These are phyloP conservation scores for Ganoderma multipileum DNA, from an alignment of 1,284 basidiomycete genomes.

Conservation along the genomic window DNA sequence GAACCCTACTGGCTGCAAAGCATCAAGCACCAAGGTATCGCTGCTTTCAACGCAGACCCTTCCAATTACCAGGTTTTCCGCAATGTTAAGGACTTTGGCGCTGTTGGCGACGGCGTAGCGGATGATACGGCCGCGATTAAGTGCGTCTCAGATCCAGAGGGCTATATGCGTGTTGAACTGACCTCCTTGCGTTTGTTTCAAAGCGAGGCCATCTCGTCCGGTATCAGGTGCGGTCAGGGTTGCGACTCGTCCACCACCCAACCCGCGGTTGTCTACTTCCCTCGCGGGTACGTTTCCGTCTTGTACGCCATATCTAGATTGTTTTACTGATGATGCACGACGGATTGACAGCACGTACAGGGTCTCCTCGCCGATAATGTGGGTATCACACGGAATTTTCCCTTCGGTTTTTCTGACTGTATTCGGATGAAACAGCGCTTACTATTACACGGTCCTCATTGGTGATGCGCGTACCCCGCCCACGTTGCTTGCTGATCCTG, in stretches of 20 bases:
- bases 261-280: slow-evolving; percentile 66
- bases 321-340: slow-evolving; percentile 5
- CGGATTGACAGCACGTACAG: slow-evolving; percentile 58
- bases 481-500: slow-evolving; percentile 55
- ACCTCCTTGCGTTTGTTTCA: neutral
- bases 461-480: slow-evolving; percentile 71
- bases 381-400: neutral
- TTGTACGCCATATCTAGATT: neutral
- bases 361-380: slow-evolving; percentile 64
- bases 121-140: slow-evolving; percentile 80
- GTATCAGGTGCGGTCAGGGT: slow-evolving; percentile 62
- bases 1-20: slow-evolving; percentile 77
- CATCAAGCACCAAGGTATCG: slow-evolving; percentile 70
- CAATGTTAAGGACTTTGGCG: slow-evolving; percentile 72
- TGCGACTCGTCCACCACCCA: slow-evolving; percentile 47
- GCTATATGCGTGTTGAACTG: neutral
- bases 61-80: slow-evolving; percentile 73
- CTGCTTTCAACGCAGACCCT: slow-evolving; percentile 63
- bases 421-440: slow-evolving; percentile 38
- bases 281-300: slow-evolving; percentile 40
- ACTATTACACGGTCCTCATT: slow-evolving; percentile 74
- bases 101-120: slow-evolving; percentile 69
- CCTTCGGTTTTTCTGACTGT: neutral
- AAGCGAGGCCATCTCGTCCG: slow-evolving; percentile 62
- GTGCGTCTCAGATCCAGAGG: slow-evolving; percentile 39